phyloP scores from a whole-genome alignment of 768 basidiomycete species.

The Termitomyces sp. region DNA sequence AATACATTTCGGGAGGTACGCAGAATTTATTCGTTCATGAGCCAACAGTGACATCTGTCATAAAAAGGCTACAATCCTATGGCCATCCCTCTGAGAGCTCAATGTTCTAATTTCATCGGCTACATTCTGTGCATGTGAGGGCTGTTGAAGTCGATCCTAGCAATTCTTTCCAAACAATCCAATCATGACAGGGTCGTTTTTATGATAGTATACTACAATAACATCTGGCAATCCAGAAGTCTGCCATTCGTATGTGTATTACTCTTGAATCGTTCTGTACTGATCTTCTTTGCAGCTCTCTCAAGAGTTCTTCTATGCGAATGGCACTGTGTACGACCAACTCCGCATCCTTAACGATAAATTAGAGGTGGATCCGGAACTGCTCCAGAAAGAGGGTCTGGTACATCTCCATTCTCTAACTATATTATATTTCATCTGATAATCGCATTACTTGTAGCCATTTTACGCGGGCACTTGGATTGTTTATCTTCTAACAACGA shows the following conservation, averaged over 20 bases:
- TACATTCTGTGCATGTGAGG: constrained; percentile 43
- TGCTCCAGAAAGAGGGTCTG: constrained; percentile 35
- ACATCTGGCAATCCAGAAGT: constrained; percentile 42
- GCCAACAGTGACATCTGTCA: neutral
- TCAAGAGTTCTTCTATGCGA: constrained; percentile 40
- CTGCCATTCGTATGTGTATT: constrained; percentile 21
- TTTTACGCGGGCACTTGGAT: constrained; percentile 46
- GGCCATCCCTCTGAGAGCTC: constrained; percentile 46
- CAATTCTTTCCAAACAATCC: neutral
- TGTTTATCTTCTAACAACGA: constrained; percentile 34
- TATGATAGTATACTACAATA: constrained; percentile 46
- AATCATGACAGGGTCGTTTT: constrained; percentile 31
- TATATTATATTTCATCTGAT: neutral
- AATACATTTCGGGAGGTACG: constrained; percentile 42
- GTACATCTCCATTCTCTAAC: constrained; percentile 13
- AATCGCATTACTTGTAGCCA: constrained; percentile 19
- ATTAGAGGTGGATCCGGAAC: constrained; percentile 33
- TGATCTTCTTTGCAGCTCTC: constrained; percentile 35
- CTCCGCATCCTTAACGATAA: constrained; percentile 38
- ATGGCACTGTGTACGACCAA: constrained; percentile 44
- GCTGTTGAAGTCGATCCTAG: neutral
- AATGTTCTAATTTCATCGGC: constrained; percentile 41
- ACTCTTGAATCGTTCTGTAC: neutral
- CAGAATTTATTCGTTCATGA: neutral
- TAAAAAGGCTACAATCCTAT: constrained; percentile 35